These are phyloP conservation scores for Cladophialophora bantiana DNA, from an alignment of 2,329 filamentous ascomycete species.

Conservation along the genomic window DNA sequence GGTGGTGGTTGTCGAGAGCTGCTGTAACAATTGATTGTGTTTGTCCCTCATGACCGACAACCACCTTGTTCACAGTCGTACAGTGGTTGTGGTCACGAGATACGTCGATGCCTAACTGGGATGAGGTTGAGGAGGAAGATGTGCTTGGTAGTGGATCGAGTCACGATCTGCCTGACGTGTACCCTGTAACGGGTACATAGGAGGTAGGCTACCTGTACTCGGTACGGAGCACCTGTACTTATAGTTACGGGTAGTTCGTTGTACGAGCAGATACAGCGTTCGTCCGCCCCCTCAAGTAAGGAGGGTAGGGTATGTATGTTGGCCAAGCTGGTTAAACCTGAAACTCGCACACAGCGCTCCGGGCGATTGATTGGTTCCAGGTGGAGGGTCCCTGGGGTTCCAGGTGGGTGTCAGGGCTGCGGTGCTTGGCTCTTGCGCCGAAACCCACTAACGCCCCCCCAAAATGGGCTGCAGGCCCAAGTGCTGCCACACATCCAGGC, in stretches of 20 bases:
- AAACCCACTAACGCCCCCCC: constrained; percentile 5
- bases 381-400: neutral
- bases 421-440: constrained; percentile 4
- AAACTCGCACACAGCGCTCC: neutral
- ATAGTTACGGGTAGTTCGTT: neutral
- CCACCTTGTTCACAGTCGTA: neutral
- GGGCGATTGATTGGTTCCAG: constrained; percentile 3
- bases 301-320: neutral
- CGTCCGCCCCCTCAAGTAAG: neutral
- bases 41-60: neutral
- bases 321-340: neutral
- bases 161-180: neutral
- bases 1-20: neutral
- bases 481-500: neutral
- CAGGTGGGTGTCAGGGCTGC: constrained; percentile 1
- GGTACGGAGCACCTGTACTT: no score
- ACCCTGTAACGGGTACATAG: no score
- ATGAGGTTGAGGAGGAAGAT: neutral
- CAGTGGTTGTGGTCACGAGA: neutral
- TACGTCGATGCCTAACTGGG: no score
- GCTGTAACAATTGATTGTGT: neutral
- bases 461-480: neutral
- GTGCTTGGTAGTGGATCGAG: neutral
- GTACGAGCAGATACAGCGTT: neutral
- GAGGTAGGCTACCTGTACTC: neutral